Evolutionary conservation across 345 rosid species (phyloP).

Genomic region (Xanthoceras sorbifolium): DNA sequence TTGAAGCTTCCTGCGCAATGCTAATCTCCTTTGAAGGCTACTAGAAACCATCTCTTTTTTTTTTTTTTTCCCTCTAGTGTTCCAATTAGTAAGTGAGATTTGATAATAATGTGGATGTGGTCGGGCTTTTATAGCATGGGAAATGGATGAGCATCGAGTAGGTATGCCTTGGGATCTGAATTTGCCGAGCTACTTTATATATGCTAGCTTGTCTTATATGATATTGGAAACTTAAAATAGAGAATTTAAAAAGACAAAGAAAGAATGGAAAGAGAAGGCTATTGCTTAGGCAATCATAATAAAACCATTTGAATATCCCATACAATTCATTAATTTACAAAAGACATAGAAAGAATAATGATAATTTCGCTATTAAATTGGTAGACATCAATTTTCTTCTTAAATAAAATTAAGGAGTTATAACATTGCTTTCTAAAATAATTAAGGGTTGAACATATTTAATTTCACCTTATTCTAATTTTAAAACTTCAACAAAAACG

Average conservation of each 20-base stretch:
- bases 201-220: slow-evolving; percentile 43
- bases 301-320: not conserved
- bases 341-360: too few relatives aligned
- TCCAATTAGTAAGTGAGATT: slow-evolving; percentile 12
- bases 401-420: too few relatives aligned
- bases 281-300: not conserved
- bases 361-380: too few relatives aligned
- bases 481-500: too few relatives aligned
- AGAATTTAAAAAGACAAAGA: not conserved
- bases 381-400: too few relatives aligned
- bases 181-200: slow-evolving; percentile 17
- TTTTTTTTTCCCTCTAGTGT: slow-evolving; percentile 13
- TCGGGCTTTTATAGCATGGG: slow-evolving; percentile 39
- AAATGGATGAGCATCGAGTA: slow-evolving; percentile 11
- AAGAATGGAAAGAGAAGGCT: not conserved
- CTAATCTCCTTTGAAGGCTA: slow-evolving; percentile 42
- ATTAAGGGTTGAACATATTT: too few relatives aligned
- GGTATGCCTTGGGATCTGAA: slow-evolving; percentile 43
- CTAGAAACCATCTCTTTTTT: slow-evolving; percentile 46
- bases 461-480: too few relatives aligned
- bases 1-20: slow-evolving; percentile 50
- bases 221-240: slow-evolving; percentile 18
- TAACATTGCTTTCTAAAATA: too few relatives aligned
- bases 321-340: too few relatives aligned
- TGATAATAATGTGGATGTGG: slow-evolving; percentile 18